A percentile compares a stretch with the other conserved stretches of the same genome.
phyloP scores from a whole-genome alignment of 768 basidiomycete genomes.

The Termitomyces sp. region DNA sequence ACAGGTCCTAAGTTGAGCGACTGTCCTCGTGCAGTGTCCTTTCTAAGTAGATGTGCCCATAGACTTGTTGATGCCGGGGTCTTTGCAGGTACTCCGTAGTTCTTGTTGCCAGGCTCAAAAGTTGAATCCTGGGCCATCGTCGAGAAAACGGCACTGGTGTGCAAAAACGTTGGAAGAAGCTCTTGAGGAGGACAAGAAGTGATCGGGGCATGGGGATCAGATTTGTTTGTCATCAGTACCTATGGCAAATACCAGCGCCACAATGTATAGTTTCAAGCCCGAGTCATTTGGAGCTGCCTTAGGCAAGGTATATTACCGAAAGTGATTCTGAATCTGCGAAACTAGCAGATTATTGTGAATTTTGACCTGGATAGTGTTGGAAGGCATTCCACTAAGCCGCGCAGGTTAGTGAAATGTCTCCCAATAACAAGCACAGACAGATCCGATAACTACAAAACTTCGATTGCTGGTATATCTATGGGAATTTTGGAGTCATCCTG shows the following conservation, averaged over 20 bases:
- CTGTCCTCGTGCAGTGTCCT: slow-evolving; percentile 26
- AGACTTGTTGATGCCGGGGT: slow-evolving; percentile 30
- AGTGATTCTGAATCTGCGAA: too few relatives aligned
- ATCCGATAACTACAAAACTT: too few relatives aligned
- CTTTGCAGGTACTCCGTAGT: slow-evolving; percentile 20
- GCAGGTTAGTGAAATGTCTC: too few relatives aligned
- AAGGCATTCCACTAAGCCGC: too few relatives aligned
- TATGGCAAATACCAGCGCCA: neutral
- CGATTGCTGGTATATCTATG: too few relatives aligned
- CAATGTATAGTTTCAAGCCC: neutral
- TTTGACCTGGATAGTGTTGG: too few relatives aligned
- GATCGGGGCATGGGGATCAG: neutral
- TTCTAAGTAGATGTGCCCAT: slow-evolving; percentile 57
- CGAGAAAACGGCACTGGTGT: neutral
- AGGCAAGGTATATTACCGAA: too few relatives aligned
- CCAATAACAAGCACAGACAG: too few relatives aligned
- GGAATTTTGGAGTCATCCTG: too few relatives aligned
- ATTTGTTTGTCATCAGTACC: neutral
- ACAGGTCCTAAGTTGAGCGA: slow-evolving; percentile 13
- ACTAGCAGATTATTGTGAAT: too few relatives aligned
- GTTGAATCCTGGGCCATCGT: neutral
- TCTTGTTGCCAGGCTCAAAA: slow-evolving; percentile 3
- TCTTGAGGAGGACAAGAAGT: too few relatives aligned
- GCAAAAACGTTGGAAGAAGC: neutral
- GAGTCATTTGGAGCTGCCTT: too few relatives aligned